Evolutionary conservation across 1,284 basidiomycete species (phyloP), one percentile per base, ranked within the genome.

Genomic region (Malassezia furfur): DNA sequence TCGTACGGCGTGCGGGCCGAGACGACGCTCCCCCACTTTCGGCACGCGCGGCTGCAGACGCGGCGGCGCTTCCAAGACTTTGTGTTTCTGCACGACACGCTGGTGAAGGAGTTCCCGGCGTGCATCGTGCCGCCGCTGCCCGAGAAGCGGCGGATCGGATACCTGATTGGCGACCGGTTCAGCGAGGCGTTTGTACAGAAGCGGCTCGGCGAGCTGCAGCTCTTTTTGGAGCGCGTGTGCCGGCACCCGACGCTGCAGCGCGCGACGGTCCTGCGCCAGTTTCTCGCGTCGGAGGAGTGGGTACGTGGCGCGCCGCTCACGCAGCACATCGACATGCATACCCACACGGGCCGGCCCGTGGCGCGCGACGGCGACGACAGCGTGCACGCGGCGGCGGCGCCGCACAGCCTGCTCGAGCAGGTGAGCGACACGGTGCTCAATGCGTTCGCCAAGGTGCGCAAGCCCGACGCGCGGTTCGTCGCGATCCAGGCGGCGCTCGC

Each of bases 271-370:
- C 80, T 94, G 19, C 83, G 87, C 21, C 87, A 87, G 45, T 98
- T 99, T 77, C 84, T 98, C 53, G 88, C 91, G 74, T 94, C 90
- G 11, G 86, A 86, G 37, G 91, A 99, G 88, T 99, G 93, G 93
- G 91, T 91, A 72, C 58, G 83, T 88, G 50, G 87, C 10, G 17
- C 7, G 5, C 17, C 15, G 19, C n/a, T 22, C 5, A 9, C 15
- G 4, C 48, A 64, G 63, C 66, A 72, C 36, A 69, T 74, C 38
- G 72, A 72, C 34, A 74, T 74, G 72, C 72, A 74, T 46, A 61
- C 64, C 6, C 70, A 73, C 50, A 59, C 53, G 35, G 65, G 67
- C 9, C 35, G 54, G 36, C 12, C 52, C 12, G 39, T 57, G 48
- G 49, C 55, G 11, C 35, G 48, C 9, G 56, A 53, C 30, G 45